Evolutionary conservation across 2,329 filamentous ascomycete species (phyloP).

Genomic region (Fusarium chaquense): DNA sequence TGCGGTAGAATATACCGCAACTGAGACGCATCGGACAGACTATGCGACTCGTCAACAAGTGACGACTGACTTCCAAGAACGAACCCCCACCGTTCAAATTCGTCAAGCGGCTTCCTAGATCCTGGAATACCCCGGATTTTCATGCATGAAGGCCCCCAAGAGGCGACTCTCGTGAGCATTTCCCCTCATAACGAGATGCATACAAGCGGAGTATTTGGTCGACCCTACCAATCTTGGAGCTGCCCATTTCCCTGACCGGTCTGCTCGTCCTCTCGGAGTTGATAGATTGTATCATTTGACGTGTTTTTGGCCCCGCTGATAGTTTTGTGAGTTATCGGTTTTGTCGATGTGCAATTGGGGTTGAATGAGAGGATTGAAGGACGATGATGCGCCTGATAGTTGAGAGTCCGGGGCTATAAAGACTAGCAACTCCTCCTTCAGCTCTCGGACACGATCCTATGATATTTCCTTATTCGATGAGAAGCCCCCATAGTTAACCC

Average conservation of each 20-base stretch:
- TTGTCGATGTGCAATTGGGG: slow-evolving; percentile 5
- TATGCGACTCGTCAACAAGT: neutral
- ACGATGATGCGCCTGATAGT: neutral
- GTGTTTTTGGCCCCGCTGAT: slow-evolving; percentile 20
- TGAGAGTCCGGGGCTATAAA: slow-evolving; percentile 11
- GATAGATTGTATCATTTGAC: slow-evolving; percentile 33
- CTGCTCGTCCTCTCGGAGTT: slow-evolving; percentile 20
- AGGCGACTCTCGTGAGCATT: slow-evolving; percentile 32
- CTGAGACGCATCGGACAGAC: neutral
- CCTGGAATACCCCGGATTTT: slow-evolving; percentile 43
- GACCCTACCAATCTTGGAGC: slow-evolving; percentile 37
- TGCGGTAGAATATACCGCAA: slow-evolving; percentile 15
- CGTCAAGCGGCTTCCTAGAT: slow-evolving; percentile 20
- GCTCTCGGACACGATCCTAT: neutral
- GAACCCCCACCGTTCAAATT: slow-evolving; percentile 38
- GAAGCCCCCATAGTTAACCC: neutral
- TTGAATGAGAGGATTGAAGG: slow-evolving; percentile 2
- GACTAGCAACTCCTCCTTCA: neutral
- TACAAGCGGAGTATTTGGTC: slow-evolving; percentile 28
- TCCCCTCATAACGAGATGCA: slow-evolving; percentile 35
- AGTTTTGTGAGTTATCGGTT: slow-evolving; percentile 12
- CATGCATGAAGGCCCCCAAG: slow-evolving; percentile 29
- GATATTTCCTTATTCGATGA: neutral
- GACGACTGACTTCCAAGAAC: slow-evolving; percentile 22
- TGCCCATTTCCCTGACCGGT: slow-evolving; percentile 33